Base-by-base conservation (phyloP, 2,329 filamentous ascomycete species). In the Ceratocystis alfenasii region DNA sequence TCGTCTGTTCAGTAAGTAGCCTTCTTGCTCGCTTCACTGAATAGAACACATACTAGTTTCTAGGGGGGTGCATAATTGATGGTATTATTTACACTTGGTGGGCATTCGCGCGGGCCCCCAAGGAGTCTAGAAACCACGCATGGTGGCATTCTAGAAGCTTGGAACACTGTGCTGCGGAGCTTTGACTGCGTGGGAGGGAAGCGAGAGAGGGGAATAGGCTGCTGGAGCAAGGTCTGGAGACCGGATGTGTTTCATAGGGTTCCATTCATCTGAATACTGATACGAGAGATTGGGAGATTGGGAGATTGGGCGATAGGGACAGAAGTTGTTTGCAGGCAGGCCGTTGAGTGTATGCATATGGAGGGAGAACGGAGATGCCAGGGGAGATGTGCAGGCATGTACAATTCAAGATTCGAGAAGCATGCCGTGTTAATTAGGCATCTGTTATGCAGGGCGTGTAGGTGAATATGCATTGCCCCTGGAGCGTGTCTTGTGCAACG, bases 231-330 rank as follows among this genome's bases (percentile, higher is more conserved):
- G 53, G 28, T 5, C 28, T 59, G 17, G 15, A n/a, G 28, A 30
- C 25, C 15, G 28, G 53, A 4, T 36, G 7, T 59, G 53, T 59
- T 59, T 59, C 53, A 59, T 59, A 59, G 15, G 28, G 53, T 59
- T 59, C 53, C 53, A 59, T 59, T 36, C 28, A 59, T 59, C 53
- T 59, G 53, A 59, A 33, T n/a, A 59, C 53, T 17, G 53, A 30
- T 33, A 59, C 53, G 12, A 22, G 46, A 22, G 17, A 22, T n/a
- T n/a, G 46, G 1, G 46, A 22, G 17, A 22, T n/a, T n/a, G 46
- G 1, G n/a, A n/a, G 46, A n/a, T n/a, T n/a, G 46, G 20, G 20
- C 15, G 33, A 10, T 36, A 36, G 33, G 33, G 33, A 36, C 2
- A 36, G 33, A 36, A 12, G 33, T 3, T 36, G 33, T 12, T 36